phyloP scores from a whole-genome alignment of 176 grass and related monocot species.

The Zoysia pacifica region DNA sequence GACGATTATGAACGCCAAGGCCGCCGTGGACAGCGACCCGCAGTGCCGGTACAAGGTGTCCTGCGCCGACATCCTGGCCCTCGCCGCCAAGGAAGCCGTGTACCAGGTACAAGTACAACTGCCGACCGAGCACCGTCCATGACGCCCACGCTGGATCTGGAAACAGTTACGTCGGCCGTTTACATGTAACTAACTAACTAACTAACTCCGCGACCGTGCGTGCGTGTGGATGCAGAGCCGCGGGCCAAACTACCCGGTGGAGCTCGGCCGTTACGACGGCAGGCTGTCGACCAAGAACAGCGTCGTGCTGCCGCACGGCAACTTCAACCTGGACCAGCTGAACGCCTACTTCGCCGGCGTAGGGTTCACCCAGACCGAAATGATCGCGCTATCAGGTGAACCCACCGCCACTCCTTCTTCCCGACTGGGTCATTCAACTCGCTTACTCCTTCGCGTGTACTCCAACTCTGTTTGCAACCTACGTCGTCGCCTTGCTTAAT shows the following conservation, averaged over 20 bases:
- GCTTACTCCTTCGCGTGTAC: background rate
- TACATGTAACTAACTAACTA: background rate
- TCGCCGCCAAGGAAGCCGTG: constrained; percentile 47
- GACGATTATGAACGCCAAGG: constrained; percentile 50
- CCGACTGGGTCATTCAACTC: background rate
- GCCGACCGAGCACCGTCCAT: background rate
- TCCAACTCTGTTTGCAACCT: background rate
- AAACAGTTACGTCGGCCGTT: background rate
- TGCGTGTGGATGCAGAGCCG: constrained; percentile 35
- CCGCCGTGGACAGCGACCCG: constrained; percentile 51
- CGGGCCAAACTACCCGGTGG: constrained; percentile 50
- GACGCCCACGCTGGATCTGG: background rate
- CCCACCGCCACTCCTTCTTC: background rate
- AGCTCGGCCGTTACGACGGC: constrained; percentile 54
- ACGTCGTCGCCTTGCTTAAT: background rate
- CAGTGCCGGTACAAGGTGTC: constrained; percentile 53
- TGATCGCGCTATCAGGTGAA: constrained; percentile 57
- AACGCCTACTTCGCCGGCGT: constrained; percentile 38
- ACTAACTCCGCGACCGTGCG: background rate
- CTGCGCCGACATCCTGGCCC: constrained; percentile 57
- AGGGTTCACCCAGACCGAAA: constrained; percentile 42
- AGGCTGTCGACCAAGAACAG: constrained; percentile 38
- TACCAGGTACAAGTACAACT: background rate
- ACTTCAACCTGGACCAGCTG: constrained; percentile 53
- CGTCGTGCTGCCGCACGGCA: constrained; percentile 49